phyloP scores from a whole-genome alignment of 139 green algal species.

The Desmodesmus armatus region DNA sequence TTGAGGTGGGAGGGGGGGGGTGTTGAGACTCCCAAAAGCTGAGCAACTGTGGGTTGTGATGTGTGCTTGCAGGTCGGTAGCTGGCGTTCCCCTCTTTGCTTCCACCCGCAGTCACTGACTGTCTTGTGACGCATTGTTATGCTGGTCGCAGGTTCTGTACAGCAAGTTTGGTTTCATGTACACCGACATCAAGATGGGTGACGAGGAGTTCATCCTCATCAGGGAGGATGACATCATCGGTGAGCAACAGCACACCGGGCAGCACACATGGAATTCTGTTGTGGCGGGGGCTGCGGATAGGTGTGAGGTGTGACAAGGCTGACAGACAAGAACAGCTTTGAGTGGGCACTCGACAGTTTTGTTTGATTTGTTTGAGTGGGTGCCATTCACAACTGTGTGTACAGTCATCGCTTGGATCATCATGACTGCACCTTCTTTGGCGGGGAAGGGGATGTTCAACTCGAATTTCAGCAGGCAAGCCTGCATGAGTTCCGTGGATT shows the following conservation, averaged over 20 bases:
- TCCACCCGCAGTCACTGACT: background rate
- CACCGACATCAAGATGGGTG: slow-evolving; percentile 84
- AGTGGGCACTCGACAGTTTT: no score
- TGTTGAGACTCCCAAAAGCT: background rate
- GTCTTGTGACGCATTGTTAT: background rate
- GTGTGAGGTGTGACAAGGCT: no score
- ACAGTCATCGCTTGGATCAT: no score
- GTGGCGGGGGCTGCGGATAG: no score
- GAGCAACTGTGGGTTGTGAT: background rate
- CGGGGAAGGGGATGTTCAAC: background rate
- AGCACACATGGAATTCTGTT: no score
- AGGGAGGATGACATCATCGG: slow-evolving; percentile 93
- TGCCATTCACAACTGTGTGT: no score
- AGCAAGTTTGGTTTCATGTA: slow-evolving; percentile 96
- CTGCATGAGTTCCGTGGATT: no score
- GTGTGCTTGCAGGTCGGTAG: background rate
- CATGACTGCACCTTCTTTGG: background rate
- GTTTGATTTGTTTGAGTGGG: no score
- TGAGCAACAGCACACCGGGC: slow-evolving; percentile 7
- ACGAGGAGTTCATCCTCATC: slow-evolving; percentile 86
- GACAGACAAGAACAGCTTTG: no score
- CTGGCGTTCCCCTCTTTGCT: no score
- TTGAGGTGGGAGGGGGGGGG: background rate
- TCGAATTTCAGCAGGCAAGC: no score
- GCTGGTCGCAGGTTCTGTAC: slow-evolving; percentile 83